Evolutionary conservation across 108 stramenopile genomes (phyloP).

Genomic region (Hondaea fermentalgiana): DNA sequence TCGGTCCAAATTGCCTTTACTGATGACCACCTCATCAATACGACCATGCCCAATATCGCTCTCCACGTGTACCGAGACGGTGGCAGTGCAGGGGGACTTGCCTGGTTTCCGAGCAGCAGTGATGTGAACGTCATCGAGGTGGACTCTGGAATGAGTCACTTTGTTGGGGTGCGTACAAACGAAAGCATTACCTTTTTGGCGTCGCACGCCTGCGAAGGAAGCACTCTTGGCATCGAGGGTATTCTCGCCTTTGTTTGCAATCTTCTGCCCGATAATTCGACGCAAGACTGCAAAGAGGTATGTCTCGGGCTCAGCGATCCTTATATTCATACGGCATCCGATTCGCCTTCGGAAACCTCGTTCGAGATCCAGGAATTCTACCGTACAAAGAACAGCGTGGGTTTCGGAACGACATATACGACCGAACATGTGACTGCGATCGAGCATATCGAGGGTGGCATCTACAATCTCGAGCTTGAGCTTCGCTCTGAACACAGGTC

Average conservation of each 20-base stretch:
- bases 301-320: background rate
- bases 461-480: background rate
- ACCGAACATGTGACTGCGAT: background rate
- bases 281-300: background rate
- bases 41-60: background rate
- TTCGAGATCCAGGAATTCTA: background rate
- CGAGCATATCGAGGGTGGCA: background rate
- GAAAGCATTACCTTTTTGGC: background rate
- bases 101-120: background rate
- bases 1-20: background rate
- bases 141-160: background rate
- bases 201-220: background rate
- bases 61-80: background rate
- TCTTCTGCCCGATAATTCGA: background rate
- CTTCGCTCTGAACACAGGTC: background rate
- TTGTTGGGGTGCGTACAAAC: background rate
- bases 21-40: background rate
- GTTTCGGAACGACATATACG: background rate
- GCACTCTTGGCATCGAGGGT: background rate
- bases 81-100: background rate
- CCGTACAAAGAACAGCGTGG: background rate
- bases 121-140: background rate
- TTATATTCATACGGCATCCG: background rate
- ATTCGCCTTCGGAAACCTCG: background rate
- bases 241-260: background rate